These are phyloP conservation scores for Zancudomyces culisetae DNA, from an alignment of 371 early-diverging fungal species.

Conservation along the genomic window DNA sequence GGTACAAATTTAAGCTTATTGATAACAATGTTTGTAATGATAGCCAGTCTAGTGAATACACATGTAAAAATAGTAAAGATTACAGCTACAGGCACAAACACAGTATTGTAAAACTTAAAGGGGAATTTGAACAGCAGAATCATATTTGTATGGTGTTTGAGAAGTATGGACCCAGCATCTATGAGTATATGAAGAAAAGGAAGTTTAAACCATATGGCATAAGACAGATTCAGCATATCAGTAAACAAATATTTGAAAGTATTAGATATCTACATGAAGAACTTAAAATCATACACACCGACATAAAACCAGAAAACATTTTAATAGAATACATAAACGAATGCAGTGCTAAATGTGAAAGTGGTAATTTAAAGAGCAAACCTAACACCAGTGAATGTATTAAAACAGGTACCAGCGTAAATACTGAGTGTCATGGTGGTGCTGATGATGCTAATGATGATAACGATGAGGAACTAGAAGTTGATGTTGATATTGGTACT, in stretches of 20 bases:
- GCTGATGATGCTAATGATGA: too few species aligned
- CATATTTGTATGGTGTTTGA: constrained; percentile 97
- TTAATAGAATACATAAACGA: too few species aligned
- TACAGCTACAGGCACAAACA: too few species aligned
- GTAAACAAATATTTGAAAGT: constrained; percentile 27
- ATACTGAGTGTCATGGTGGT: too few species aligned
- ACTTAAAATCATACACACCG: constrained; percentile 68
- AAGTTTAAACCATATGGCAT: constrained; percentile 70
- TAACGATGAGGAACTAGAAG: too few species aligned
- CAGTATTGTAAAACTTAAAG: constrained; percentile 49
- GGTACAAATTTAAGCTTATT: constrained; percentile 53
- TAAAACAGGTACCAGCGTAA: too few species aligned
- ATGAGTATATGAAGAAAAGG: constrained; percentile 84
- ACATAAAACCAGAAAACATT: constrained; percentile 84
- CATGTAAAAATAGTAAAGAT: too few species aligned
- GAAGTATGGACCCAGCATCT: constrained; percentile 62
- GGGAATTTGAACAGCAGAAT: constrained; percentile 64
- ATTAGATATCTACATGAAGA: constrained; percentile 58
- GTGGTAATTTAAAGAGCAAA: too few species aligned
- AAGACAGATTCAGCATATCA: constrained; percentile 64
- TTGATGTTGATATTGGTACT: constrained; percentile 4
- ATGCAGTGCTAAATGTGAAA: too few species aligned
- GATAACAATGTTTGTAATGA: too few species aligned
- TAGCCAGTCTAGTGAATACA: too few species aligned
- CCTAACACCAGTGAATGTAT: too few species aligned